Conservation (phyloP, 108 stramenopile genomes). For the Conticribra weissflogii region DNA sequence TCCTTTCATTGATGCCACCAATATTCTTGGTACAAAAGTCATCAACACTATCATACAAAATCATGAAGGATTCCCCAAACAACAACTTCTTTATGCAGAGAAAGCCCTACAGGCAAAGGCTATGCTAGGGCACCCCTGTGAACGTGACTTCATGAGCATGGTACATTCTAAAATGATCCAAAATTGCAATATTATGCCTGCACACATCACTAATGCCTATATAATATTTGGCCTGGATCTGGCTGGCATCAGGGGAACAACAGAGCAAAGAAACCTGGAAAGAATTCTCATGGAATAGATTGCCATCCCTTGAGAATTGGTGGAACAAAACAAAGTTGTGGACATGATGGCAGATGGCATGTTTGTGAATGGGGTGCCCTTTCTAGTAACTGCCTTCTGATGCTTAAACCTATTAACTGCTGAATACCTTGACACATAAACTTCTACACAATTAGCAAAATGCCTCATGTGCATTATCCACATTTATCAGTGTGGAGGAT, state of each 20-base stretch:
- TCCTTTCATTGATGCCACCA: too few species aligned
- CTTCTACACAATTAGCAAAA: neutral
- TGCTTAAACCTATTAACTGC: neutral
- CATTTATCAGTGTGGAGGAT: constrained; percentile 16
- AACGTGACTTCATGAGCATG: neutral
- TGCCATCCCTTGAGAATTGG: constrained; percentile 3
- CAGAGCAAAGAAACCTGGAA: too few species aligned
- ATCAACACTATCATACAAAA: neutral
- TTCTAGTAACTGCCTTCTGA: constrained; percentile 1
- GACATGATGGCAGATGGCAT: constrained; percentile 8
- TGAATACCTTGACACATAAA: neutral
- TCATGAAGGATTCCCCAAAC: constrained; percentile 6
- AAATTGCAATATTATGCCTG: neutral
- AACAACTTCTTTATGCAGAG: neutral
- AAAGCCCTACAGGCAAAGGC: constrained; percentile 5
- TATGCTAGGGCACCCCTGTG: constrained; percentile 7
- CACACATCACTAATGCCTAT: neutral
- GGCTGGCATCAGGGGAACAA: neutral
- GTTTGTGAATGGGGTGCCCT: constrained; percentile 13
- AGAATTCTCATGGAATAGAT: too few species aligned
- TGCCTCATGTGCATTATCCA: neutral
- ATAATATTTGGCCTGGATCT: neutral
- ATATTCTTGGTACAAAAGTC: too few species aligned
- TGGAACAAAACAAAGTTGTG: neutral
- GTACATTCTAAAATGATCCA: neutral